These are phyloP conservation scores for Calonectria naviculata DNA, from an alignment of 2,329 filamentous ascomycete species.

Conservation along the genomic window DNA sequence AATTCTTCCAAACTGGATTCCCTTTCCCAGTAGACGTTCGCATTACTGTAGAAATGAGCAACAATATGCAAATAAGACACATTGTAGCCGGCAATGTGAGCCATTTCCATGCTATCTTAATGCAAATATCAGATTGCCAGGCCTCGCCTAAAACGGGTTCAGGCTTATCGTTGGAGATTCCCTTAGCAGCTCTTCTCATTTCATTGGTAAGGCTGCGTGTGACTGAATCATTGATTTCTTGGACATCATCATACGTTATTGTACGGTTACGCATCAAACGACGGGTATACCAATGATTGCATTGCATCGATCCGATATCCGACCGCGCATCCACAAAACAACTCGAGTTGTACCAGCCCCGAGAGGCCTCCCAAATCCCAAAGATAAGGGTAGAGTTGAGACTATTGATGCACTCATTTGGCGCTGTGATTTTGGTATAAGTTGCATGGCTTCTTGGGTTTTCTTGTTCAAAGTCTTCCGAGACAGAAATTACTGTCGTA, in stretches of 20 bases:
- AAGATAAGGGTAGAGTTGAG: not conserved
- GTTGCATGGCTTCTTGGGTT: not conserved
- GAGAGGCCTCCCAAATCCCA: not conserved
- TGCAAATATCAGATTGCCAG: not conserved
- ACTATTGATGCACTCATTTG: not conserved
- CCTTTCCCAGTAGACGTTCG: not conserved
- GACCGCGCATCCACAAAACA: not conserved
- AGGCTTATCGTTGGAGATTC: not conserved
- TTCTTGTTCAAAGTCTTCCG: not conserved
- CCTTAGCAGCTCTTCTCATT: not conserved
- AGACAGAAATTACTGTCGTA: not conserved
- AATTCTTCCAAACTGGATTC: not conserved
- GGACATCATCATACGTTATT: not conserved
- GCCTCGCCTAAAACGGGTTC: not conserved
- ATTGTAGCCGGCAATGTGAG: not conserved
- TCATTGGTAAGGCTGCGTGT: not conserved
- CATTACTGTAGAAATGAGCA: not conserved
- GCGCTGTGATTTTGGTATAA: not conserved
- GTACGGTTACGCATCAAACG: not conserved
- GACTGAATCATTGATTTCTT: not conserved
- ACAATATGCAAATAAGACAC: not conserved
- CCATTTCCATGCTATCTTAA: not conserved
- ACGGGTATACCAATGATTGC: not conserved
- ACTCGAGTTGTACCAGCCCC: not conserved
- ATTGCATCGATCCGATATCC: not conserved